A percentile compares a stretch with the other conserved stretches of the same genome.
These are phyloP conservation scores for Penicillium salamii DNA, from an alignment of 495 filamentous ascomycete genomes.

Conservation along the genomic window DNA sequence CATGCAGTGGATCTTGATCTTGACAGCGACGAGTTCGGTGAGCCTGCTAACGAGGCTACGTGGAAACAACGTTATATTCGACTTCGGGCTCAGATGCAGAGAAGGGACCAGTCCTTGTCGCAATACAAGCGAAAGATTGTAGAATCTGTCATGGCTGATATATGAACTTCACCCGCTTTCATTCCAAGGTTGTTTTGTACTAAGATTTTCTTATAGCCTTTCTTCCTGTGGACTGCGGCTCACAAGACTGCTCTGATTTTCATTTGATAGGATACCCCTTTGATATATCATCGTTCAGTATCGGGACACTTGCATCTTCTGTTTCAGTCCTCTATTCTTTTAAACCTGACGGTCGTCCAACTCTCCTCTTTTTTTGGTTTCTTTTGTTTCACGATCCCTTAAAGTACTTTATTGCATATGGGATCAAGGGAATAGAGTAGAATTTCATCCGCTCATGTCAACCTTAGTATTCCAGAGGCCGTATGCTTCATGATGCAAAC, in stretches of 20 bases:
- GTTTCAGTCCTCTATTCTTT: no score
- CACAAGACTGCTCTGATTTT: neutral
- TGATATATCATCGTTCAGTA: no score
- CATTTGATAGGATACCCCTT: conserved; percentile 7
- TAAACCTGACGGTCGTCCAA: no score
- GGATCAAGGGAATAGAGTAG: no score
- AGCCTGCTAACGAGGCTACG: conserved; percentile 26
- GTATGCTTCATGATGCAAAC: no score
- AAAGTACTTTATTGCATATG: no score
- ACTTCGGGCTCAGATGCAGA: conserved; percentile 48
- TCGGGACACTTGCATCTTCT: no score
- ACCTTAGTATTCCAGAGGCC: no score
- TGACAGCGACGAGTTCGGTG: conserved; percentile 29
- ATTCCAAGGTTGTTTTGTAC: conserved; percentile 3
- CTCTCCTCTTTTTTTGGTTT: no score
- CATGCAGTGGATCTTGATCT: conserved; percentile 27
- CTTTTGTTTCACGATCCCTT: no score
- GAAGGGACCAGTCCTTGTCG: conserved; percentile 48
- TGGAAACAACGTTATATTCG: conserved; percentile 47
- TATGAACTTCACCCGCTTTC: no score
- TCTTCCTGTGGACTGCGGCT: neutral
- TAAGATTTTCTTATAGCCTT: neutral
- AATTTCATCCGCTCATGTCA: no score
- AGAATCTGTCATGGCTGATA: conserved; percentile 55
- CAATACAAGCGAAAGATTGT: conserved; percentile 53